Percentiles rank a stretch among this genome's conserved stretches.
Evolutionary conservation across 73 alveolate genomes (phyloP).

Genomic region (Paramecium tetraurelia): DNA sequence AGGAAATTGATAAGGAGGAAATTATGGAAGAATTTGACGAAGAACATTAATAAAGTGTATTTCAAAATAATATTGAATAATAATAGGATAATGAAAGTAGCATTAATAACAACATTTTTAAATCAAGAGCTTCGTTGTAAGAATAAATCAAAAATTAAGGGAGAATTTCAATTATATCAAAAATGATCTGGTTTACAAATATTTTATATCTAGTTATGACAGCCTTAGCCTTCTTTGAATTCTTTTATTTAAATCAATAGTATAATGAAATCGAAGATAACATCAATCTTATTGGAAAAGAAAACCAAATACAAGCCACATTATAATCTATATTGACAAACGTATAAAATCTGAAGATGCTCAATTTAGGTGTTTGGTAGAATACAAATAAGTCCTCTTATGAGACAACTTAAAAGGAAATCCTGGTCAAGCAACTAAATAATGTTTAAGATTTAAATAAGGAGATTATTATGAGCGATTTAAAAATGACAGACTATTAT

Average conservation of each 20-base stretch:
- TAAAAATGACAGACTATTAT: neutral
- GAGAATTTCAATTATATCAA: neutral
- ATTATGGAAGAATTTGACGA: constrained; percentile 23
- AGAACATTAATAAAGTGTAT: constrained; percentile 29
- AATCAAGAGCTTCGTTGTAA: neutral
- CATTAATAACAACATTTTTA: neutral
- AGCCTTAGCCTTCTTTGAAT: neutral
- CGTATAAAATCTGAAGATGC: neutral
- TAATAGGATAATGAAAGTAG: neutral
- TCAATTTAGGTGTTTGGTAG: neutral
- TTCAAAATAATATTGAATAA: neutral
- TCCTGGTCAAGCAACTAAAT: neutral
- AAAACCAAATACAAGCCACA: neutral
- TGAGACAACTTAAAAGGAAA: neutral
- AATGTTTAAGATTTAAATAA: neutral
- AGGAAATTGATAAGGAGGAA: constrained; percentile 37
- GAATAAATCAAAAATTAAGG: neutral
- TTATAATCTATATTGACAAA: neutral
- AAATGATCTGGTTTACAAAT: neutral
- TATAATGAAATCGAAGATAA: constrained; percentile 12
- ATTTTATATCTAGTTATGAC: neutral
- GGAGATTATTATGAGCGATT: neutral
- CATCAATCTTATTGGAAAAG: neutral
- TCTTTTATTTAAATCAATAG: neutral
- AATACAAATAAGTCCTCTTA: neutral